phyloP scores from a whole-genome alignment of 768 basidiomycete species.

The Infundibulicybe gibba region DNA sequence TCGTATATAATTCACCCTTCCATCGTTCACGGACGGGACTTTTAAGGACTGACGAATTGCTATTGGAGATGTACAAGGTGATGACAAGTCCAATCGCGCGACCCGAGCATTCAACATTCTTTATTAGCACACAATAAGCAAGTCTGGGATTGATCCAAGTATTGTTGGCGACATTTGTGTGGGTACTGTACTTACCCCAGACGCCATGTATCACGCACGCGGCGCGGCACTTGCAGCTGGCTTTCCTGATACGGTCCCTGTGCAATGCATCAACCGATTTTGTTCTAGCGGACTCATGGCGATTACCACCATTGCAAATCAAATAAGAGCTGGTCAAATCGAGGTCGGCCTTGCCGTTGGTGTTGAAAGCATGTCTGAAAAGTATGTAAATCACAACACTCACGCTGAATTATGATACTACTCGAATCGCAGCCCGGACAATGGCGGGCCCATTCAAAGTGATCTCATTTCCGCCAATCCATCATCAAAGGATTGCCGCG shows the following conservation, averaged over 20 bases:
- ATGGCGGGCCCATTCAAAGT: conserved; percentile 55
- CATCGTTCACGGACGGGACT: conserved; percentile 8
- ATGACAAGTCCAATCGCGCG: conserved; percentile 1
- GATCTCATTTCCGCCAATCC: conserved; percentile 55
- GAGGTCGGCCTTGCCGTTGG: conserved; percentile 79
- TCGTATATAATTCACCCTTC: conserved; percentile 12
- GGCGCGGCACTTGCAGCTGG: conserved; percentile 78
- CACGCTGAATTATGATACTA: not conserved
- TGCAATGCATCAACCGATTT: conserved; percentile 75
- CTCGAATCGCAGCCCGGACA: conserved; percentile 50
- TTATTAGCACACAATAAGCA: conserved; percentile 52
- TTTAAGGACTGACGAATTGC: conserved; percentile 69
- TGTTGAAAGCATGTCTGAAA: conserved; percentile 84
- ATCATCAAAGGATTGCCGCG: conserved; percentile 55
- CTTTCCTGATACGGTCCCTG: conserved; percentile 71
- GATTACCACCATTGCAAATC: conserved; percentile 70
- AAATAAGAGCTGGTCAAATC: conserved; percentile 75
- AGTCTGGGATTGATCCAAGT: conserved; percentile 57
- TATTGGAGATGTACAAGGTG: conserved; percentile 81
- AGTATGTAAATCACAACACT: conserved; percentile 34
- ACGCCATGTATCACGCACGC: conserved; percentile 67
- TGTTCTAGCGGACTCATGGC: conserved; percentile 90
- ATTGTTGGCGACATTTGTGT: conserved; percentile 77
- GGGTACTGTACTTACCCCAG: conserved; percentile 68
- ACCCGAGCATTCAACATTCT: not conserved